Evolutionary conservation across 805 yeast species (phyloP).

Genomic region (Phaffomyces opuntiae): DNA sequence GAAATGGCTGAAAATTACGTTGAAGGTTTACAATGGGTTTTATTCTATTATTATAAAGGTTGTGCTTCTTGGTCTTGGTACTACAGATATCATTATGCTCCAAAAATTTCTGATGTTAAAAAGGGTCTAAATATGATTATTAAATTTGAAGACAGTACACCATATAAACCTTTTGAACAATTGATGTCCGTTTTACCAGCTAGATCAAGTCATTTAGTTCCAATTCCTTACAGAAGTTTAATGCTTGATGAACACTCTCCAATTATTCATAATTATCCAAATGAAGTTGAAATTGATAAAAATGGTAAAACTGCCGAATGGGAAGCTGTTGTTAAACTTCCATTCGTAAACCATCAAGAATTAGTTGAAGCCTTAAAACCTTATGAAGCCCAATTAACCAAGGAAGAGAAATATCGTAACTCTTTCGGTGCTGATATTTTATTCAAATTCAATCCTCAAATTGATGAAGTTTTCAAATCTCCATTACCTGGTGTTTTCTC

Average conservation of each 20-base stretch:
- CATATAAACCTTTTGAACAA: conserved; percentile 91
- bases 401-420: conserved; percentile 72
- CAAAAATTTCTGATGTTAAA: conserved; percentile 82
- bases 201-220: conserved; percentile 75
- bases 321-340: conserved; percentile 93
- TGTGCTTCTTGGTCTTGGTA: conserved; percentile 97
- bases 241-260: conserved; percentile 87
- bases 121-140: conserved; percentile 63
- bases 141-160: conserved; percentile 60
- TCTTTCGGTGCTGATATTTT: conserved; percentile 61
- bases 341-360: conserved; percentile 83
- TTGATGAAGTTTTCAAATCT: conserved; percentile 56
- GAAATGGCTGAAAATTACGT: conserved; percentile 73
- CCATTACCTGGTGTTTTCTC: conserved; percentile 73
- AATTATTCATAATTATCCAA: conserved; percentile 87
- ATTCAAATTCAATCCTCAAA: conserved; percentile 73
- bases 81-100: conserved; percentile 84
- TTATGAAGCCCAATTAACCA: conserved; percentile 48
- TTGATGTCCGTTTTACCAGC: conserved; percentile 97
- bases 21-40: conserved; percentile 96
- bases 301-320: conserved; percentile 95
- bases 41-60: conserved; percentile 84
- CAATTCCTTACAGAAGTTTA: conserved; percentile 65
- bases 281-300: conserved; percentile 78
- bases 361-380: conserved; percentile 69